Base-by-base conservation (phyloP, 2,329 filamentous ascomycete species). In the Fusarium acutatum region DNA sequence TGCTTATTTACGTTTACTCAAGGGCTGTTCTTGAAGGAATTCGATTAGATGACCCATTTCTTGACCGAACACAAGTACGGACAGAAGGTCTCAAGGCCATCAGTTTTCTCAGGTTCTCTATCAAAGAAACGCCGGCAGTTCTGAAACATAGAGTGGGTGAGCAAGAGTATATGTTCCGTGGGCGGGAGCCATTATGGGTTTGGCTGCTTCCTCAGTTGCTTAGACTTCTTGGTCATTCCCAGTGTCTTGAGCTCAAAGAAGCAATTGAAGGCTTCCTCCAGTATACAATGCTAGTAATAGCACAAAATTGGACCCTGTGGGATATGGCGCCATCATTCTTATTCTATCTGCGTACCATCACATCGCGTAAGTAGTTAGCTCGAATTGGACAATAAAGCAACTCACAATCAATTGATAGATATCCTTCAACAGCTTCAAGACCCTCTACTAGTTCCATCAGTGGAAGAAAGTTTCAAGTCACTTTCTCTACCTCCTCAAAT, bases 1-100 rank as follows among this genome's bases (percentile, higher is more conserved):
- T 95, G 82, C 88, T 98, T 56, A 91, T 97, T 59, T 95, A 93
- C 78, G 93, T 97, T 71, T 93, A 96, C 75, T 88, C 92, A 56
- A 92, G 93, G 79, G 93, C 94, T 65, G 93, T 94, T 28, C 85
- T 98, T 18, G 93, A 95, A 74, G 87, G 87, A 49, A 86, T 93
- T 52, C 87, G 88, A 72, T 87, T 89, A 78, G 89, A 94, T 76
- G 90, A 95, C 75, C 91, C 90, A 6, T 93, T 95, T 79, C 86
- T 90, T 66, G 84, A 90, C 72, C 83, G 82, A 58, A 85, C 86
- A 38, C 83, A 89, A 64, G 82, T 91, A 46, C 83, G 88, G 34
- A 82, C 86, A 50, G 91, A 94, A 75, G 90, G 90, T 3, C 82
- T 88, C 40, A 92, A 94, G 78, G 95, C 94, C 59, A 87, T 97